Evolutionary conservation across 2,329 filamentous ascomycete genomes (phyloP), one percentile per base, ranked within the genome.

Genomic region (Aspergillus eucalypticola): DNA sequence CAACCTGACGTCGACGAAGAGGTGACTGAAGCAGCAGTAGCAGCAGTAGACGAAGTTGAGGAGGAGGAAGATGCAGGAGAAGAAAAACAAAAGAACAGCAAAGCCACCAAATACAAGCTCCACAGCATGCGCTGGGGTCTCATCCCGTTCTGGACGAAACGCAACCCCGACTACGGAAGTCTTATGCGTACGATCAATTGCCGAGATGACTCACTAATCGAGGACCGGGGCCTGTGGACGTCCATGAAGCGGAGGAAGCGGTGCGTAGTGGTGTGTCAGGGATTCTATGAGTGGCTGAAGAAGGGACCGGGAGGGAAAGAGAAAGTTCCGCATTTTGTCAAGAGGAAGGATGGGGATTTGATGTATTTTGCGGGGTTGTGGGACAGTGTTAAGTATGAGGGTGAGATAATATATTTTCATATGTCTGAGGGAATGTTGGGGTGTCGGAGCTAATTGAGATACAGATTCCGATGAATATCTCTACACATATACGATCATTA

Each of bases 61-160:
- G 25, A 27, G 7, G 6, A 8, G 6, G 41, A 61, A 6, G 25
- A 64, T 25, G 10, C 3, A 29, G 58, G 67, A 32, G 15, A 61
- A n/a, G 63, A 63, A 23, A 61, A 61, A 15, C 63, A 63, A 23
- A 62, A 60, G 35, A 48, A 25, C 56, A 29, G 15, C 54, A 50
- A 48, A 13, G 4, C 10, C 17, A 48, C 29, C 7, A 42, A 39
- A 8, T 96, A 96, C 79, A 94, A 90, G 75, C 80, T 99, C 8
- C 92, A 97, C 73, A 83, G 88, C 2, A 98, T 98, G 90, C 94
- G 92, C 83, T 99, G 95, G 95, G 95, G 94, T 0, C 83, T 99
- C 6, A 83, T 98, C 13, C 94, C 95, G 0, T 96, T 89, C 75
- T 98, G 94, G 94, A 96, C 91, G 3, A 96, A 94, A 78, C 84